Evolutionary conservation across 163 green algal species (phyloP).

Genomic region (Smithsoniella earleae): DNA sequence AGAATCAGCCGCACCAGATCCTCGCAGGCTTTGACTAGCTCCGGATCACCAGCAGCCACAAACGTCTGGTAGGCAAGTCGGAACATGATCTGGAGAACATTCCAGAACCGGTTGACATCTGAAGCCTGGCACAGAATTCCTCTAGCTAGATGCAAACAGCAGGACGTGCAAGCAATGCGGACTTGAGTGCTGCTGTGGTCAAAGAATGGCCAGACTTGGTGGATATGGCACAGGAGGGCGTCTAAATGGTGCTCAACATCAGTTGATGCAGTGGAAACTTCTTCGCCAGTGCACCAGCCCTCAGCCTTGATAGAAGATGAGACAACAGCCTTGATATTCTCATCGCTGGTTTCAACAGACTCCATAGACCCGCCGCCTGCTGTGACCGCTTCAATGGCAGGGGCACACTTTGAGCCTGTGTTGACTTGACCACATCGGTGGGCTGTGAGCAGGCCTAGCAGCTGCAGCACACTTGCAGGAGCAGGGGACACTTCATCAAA

Average conservation of each 20-base stretch:
- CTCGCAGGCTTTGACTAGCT: constrained; percentile 42
- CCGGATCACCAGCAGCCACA: constrained; percentile 52
- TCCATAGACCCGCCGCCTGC: neutral
- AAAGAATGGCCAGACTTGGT: constrained; percentile 84
- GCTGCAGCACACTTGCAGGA: constrained; percentile 17
- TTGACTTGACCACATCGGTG: too few species aligned
- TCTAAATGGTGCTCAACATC: too few species aligned
- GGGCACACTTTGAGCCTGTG: neutral
- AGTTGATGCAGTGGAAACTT: too few species aligned
- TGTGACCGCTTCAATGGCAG: neutral
- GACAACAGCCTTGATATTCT: too few species aligned
- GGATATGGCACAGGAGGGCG: too few species aligned
- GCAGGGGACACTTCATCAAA: constrained; percentile 26
- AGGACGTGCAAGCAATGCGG: constrained; percentile 61
- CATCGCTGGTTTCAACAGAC: neutral
- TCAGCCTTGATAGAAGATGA: too few species aligned
- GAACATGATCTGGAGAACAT: constrained; percentile 35
- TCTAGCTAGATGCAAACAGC: too few species aligned
- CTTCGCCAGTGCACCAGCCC: too few species aligned
- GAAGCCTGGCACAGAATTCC: too few species aligned
- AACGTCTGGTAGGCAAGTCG: constrained; percentile 71
- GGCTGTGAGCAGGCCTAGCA: constrained; percentile 18
- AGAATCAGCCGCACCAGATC: constrained; percentile 45
- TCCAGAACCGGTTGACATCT: too few species aligned
- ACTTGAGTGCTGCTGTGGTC: constrained; percentile 67